Conservation (phyloP, 495 filamentous ascomycete species). For the Penicillium longicatenatum region DNA sequence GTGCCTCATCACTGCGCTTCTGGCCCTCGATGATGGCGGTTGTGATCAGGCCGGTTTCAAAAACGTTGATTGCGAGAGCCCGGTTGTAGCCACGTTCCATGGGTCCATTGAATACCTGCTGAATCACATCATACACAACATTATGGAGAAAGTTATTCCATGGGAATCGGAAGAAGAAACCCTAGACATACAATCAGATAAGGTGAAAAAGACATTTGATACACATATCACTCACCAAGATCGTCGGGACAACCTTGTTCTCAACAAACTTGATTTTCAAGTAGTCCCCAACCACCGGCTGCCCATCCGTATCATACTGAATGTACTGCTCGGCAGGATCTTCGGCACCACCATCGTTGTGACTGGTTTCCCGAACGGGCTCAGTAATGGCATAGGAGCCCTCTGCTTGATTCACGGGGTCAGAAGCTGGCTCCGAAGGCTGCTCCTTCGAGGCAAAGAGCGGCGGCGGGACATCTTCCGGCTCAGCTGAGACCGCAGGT, state of each 20-base stretch:
- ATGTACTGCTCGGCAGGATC: slow-evolving; percentile 43
- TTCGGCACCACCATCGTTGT: slow-evolving; percentile 33
- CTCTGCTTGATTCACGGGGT: slow-evolving; percentile 27
- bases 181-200: slow-evolving; percentile 46
- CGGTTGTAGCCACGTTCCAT: slow-evolving; percentile 97
- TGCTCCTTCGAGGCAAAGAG: slow-evolving; percentile 52
- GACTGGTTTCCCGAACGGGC: slow-evolving; percentile 19
- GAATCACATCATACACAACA: slow-evolving; percentile 98
- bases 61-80: slow-evolving; percentile 88
- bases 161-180: slow-evolving; percentile 97
- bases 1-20: slow-evolving; percentile 77
- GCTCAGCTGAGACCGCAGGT: slow-evolving; percentile 49
- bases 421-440: slow-evolving; percentile 14
- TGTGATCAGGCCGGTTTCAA: slow-evolving; percentile 85
- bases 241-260: slow-evolving; percentile 91
- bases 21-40: slow-evolving; percentile 91
- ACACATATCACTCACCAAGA: slow-evolving; percentile 64
- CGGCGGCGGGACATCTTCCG: slow-evolving; percentile 70
- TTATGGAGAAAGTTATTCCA: slow-evolving; percentile 99
- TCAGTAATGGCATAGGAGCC: slow-evolving; percentile 27
- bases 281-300: slow-evolving; percentile 95
- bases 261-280: slow-evolving; percentile 97
- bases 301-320: slow-evolving; percentile 65
- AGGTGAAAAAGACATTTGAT: neutral
- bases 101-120: slow-evolving; percentile 98